These are phyloP conservation scores for Aureobasidium namibiae DNA, from an alignment of 2,329 filamentous ascomycete species.

Conservation along the genomic window DNA sequence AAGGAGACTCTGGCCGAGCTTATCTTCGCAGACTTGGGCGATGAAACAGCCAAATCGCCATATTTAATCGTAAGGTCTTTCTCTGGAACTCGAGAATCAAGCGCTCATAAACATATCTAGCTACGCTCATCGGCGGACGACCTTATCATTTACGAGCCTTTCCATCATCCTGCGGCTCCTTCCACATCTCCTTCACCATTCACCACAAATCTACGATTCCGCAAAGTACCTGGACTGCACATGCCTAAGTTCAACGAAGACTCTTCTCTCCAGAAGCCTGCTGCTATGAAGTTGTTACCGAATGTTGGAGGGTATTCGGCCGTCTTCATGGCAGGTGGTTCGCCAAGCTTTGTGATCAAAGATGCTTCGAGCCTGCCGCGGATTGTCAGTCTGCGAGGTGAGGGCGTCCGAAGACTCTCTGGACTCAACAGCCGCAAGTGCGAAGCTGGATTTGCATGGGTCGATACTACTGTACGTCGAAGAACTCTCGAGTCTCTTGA, in stretches of 20 bases:
- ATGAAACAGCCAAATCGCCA: constrained; percentile 59
- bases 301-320: constrained; percentile 71
- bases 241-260: constrained; percentile 52
- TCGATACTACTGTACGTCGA: constrained; percentile 49
- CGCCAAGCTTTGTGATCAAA: constrained; percentile 75
- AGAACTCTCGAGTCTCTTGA: background rate
- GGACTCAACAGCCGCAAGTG: constrained; percentile 70
- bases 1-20: constrained; percentile 72
- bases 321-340: constrained; percentile 73
- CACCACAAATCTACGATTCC: constrained; percentile 58
- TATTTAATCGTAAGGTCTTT: constrained; percentile 64
- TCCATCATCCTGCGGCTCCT: constrained; percentile 41
- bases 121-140: constrained; percentile 74
- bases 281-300: constrained; percentile 48
- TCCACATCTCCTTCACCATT: constrained; percentile 35
- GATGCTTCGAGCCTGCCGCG: constrained; percentile 65
- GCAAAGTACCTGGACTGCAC: constrained; percentile 62
- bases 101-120: constrained; percentile 35
- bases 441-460: constrained; percentile 74
- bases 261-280: constrained; percentile 39
- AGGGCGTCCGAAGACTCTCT: constrained; percentile 62
- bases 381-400: constrained; percentile 58
- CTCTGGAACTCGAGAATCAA: background rate
- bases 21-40: constrained; percentile 76
- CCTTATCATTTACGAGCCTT: constrained; percentile 78